Evolutionary conservation across 176 grass and related monocot species (phyloP).

Genomic region (Ampelocalamus luodianensis): DNA sequence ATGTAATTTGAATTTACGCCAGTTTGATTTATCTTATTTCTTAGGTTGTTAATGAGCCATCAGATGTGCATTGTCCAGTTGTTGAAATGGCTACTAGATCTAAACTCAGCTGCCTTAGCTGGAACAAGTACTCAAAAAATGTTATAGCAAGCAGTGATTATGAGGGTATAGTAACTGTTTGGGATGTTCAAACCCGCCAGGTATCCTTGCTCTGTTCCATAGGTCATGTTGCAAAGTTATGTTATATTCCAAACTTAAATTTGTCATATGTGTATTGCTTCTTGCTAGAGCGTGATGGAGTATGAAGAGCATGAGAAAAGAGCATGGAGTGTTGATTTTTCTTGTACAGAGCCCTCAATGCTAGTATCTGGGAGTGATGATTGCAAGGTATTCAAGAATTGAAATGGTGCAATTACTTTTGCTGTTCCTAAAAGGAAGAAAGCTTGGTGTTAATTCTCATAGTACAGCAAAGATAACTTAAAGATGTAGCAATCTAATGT

Average conservation of each 20-base stretch:
- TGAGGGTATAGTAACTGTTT: constrained; percentile 98
- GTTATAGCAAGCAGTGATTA: constrained; percentile 99
- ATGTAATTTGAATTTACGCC: constrained; percentile 22
- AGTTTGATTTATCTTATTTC: constrained; percentile 32
- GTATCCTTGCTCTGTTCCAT: constrained; percentile 48
- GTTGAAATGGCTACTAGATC: constrained; percentile 96
- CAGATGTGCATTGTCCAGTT: constrained; percentile 91
- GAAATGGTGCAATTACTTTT: background rate
- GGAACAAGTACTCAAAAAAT: constrained; percentile 99
- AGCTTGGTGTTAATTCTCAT: background rate
- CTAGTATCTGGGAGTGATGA: constrained; percentile 98
- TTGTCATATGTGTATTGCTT: constrained; percentile 32
- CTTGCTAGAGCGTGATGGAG: constrained; percentile 92
- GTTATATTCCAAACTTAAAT: constrained; percentile 34
- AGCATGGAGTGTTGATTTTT: constrained; percentile 99
- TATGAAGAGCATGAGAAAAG: constrained; percentile 99
- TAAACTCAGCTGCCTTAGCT: constrained; percentile 99
- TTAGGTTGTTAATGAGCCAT: constrained; percentile 92
- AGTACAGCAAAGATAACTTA: background rate
- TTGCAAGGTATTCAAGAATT: constrained; percentile 80
- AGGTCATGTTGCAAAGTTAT: constrained; percentile 17
- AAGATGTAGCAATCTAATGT: background rate
- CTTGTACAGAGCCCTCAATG: constrained; percentile 85
- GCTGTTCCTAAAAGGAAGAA: background rate
- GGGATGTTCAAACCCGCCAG: constrained; percentile 95